phyloP scores from a whole-genome alignment of 2,329 filamentous ascomycete species.

The Diaporthe aspalathi region DNA sequence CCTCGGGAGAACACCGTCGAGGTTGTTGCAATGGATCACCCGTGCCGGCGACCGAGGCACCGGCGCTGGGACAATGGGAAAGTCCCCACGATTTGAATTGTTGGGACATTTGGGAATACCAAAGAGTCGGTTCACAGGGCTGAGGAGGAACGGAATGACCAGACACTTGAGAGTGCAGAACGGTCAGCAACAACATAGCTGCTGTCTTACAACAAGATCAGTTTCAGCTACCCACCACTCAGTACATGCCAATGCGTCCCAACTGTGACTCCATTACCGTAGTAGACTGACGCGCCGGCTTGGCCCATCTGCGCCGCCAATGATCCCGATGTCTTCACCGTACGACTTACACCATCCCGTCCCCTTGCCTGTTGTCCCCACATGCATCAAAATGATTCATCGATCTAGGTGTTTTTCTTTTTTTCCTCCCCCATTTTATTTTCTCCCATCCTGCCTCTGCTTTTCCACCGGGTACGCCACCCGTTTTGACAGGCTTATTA shows the following conservation, averaged over 20 bases:
- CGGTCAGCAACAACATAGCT: conserved; percentile 22
- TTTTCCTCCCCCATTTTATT: background rate
- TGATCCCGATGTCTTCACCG: background rate
- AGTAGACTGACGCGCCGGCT: background rate
- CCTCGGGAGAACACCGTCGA: background rate
- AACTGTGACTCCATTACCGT: background rate
- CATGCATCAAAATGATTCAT: conserved; percentile 30
- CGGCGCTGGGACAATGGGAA: conserved; percentile 2
- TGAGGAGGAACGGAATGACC: conserved; percentile 18
- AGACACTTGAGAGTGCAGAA: conserved; percentile 6
- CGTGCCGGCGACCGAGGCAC: conserved; percentile 7
- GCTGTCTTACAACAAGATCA: conserved; percentile 34
- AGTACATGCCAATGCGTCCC: background rate
- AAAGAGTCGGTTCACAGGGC: conserved; percentile 20
- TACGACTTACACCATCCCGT: background rate
- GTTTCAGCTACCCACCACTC: conserved; percentile 31
- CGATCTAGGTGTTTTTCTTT: background rate
- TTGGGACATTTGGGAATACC: background rate
- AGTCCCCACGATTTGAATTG: background rate
- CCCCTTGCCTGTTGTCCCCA: background rate
- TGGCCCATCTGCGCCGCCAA: background rate
- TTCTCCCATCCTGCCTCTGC: background rate
- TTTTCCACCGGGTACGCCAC: conserved; percentile 14
- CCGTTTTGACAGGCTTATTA: conserved; percentile 18
- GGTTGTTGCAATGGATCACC: conserved; percentile 2